phyloP scores from a whole-genome alignment of 768 basidiomycete species.

The Russula emetica region DNA sequence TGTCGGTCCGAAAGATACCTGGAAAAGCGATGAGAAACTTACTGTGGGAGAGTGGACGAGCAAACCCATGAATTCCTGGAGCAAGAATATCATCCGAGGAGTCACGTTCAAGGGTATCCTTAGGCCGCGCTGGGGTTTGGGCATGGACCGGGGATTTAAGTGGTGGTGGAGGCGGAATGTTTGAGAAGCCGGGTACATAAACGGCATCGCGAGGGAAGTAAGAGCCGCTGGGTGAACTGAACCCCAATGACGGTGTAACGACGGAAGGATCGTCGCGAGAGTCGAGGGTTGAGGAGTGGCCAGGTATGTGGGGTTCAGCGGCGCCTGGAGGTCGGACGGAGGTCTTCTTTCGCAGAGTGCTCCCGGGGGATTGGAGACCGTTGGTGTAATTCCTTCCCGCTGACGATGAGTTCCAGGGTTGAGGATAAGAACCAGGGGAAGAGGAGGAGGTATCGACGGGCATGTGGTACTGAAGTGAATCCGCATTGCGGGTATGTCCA shows the following conservation, averaged over 20 bases:
- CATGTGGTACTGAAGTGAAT: constrained; percentile 20
- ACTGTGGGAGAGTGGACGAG: constrained; percentile 25
- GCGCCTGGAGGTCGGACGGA: constrained; percentile 33
- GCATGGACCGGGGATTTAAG: constrained; percentile 9
- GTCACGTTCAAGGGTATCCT: constrained; percentile 1
- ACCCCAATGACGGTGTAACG: constrained; percentile 8
- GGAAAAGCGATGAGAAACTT: constrained; percentile 16
- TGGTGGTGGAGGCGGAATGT: constrained; percentile 19
- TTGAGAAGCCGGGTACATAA: constrained; percentile 3
- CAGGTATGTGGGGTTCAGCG: constrained; percentile 32
- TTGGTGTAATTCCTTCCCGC: constrained; percentile 17
- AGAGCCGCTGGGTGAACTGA: constrained; percentile 8
- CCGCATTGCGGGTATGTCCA: constrained; percentile 20
- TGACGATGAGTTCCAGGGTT: constrained; percentile 17
- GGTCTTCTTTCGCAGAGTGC: constrained; percentile 17
- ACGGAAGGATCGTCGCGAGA: constrained; percentile 17
- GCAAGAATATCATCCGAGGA: constrained; percentile 28
- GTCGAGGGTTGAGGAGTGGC: constrained; percentile 19
- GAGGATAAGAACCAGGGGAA: constrained; percentile 3
- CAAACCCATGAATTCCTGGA: constrained; percentile 17
- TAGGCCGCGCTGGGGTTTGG: neutral
- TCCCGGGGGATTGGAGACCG: constrained; percentile 13
- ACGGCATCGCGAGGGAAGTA: constrained; percentile 13
- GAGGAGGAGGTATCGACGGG: constrained; percentile 16
- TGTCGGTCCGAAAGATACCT: constrained; percentile 5